phyloP scores from a whole-genome alignment of 1,139 yeast genomes.

The Sugiyamaella japonica region DNA sequence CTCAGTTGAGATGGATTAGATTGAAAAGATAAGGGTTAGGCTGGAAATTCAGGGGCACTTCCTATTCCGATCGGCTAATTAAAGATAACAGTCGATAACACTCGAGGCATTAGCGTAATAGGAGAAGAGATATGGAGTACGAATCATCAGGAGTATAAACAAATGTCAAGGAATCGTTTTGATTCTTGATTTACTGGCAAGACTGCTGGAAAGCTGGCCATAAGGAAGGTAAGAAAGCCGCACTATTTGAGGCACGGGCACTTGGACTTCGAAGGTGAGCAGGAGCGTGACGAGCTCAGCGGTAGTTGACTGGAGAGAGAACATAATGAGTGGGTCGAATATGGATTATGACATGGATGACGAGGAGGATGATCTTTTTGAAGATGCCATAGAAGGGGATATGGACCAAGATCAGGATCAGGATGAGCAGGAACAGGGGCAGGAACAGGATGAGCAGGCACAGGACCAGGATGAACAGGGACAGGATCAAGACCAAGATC shows the following conservation, averaged over 20 bases:
- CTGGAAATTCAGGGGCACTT: background rate
- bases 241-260: too few relatives aligned
- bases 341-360: constrained; percentile 27
- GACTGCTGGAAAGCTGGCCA: too few relatives aligned
- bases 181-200: too few relatives aligned
- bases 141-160: too few relatives aligned
- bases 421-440: constrained; percentile 20
- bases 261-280: too few relatives aligned
- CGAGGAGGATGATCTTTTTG: constrained; percentile 37
- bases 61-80: background rate
- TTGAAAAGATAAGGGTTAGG: background rate
- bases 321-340: constrained; percentile 15
- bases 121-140: too few relatives aligned
- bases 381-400: constrained; percentile 32
- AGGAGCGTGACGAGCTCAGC: too few relatives aligned
- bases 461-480: background rate
- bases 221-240: too few relatives aligned
- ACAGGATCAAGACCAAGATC: constrained; percentile 14
- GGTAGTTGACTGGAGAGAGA: background rate
- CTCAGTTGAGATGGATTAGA: background rate
- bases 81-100: background rate
- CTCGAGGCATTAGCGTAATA: background rate
- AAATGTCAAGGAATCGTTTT: too few relatives aligned
- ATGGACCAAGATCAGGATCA: constrained; percentile 25
- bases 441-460: constrained; percentile 22